A percentile compares a stretch with the other conserved stretches of the same genome.
Evolutionary conservation across 2,329 filamentous ascomycete species (phyloP).

Genomic region (Teratosphaeria pseudoeucalypti): DNA sequence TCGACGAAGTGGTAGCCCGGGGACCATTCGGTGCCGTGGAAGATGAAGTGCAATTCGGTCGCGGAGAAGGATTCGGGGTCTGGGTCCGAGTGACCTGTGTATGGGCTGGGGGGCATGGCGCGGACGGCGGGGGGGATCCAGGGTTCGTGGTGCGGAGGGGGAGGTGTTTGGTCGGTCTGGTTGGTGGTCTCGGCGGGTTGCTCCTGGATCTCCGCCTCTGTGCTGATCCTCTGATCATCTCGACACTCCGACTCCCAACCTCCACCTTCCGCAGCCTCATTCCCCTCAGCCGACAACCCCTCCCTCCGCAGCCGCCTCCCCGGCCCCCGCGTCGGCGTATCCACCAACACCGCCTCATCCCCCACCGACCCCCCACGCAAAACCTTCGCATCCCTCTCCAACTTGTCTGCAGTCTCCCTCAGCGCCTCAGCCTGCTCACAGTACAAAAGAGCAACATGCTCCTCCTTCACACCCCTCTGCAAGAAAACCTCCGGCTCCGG

Average conservation of each 20-base stretch:
- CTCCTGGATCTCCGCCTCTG: background rate
- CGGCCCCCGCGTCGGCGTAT: background rate
- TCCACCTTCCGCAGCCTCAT: background rate
- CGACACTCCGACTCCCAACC: background rate
- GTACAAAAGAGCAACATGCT: background rate
- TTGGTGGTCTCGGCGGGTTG: too few relatives aligned
- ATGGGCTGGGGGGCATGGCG: slow-evolving; percentile 15
- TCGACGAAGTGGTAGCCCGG: slow-evolving; percentile 31
- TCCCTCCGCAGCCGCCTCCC: background rate
- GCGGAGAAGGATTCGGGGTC: slow-evolving; percentile 27
- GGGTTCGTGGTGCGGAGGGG: background rate
- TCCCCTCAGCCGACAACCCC: background rate
- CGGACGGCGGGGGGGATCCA: slow-evolving; percentile 31
- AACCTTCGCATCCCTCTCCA: background rate
- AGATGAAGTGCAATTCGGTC: slow-evolving; percentile 27
- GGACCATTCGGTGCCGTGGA: slow-evolving; percentile 31
- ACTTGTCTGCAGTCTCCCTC: background rate
- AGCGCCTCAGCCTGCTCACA: slow-evolving; percentile 3
- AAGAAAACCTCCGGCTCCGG: slow-evolving; percentile 1
- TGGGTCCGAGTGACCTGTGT: slow-evolving; percentile 5
- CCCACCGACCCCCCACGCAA: background rate
- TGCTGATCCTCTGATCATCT: background rate
- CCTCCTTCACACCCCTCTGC: background rate
- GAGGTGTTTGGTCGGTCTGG: background rate
- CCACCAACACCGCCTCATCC: background rate